phyloP scores from a whole-genome alignment of 2,329 filamentous ascomycete genomes.

The Colletotrichum spinosum region DNA sequence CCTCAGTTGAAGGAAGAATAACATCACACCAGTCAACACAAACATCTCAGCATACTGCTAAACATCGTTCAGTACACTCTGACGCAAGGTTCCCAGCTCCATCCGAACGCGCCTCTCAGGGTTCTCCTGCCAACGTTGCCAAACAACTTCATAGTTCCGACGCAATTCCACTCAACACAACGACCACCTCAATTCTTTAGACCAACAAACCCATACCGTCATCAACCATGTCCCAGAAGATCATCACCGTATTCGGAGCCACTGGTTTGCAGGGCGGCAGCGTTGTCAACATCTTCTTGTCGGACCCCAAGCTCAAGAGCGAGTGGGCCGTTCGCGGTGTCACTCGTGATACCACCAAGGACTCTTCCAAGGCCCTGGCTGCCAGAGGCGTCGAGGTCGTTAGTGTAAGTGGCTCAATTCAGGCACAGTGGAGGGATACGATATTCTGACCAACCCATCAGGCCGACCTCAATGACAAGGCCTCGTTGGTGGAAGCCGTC shows the following conservation, averaged over 20 bases:
- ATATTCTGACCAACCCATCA: slow-evolving; percentile 34
- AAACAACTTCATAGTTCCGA: too few relatives aligned
- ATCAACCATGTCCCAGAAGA: slow-evolving; percentile 46
- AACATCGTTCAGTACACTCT: too few relatives aligned
- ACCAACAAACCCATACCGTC: background rate
- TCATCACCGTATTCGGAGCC: slow-evolving; percentile 68
- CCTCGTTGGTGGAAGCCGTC: slow-evolving; percentile 57
- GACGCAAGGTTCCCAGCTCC: too few relatives aligned
- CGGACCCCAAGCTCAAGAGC: slow-evolving; percentile 54
- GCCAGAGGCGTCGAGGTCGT: slow-evolving; percentile 63
- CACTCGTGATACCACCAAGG: slow-evolving; percentile 60
- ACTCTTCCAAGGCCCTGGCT: slow-evolving; percentile 57
- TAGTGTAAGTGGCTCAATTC: slow-evolving; percentile 45
- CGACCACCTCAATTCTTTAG: background rate
- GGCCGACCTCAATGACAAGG: slow-evolving; percentile 62
- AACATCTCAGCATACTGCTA: too few relatives aligned
- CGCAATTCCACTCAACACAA: background rate
- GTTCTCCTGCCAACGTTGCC: too few relatives aligned
- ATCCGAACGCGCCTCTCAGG: too few relatives aligned
- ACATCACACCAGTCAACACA: too few relatives aligned
- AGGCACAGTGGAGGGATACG: background rate
- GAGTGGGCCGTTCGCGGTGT: slow-evolving; percentile 66
- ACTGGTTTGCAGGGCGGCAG: slow-evolving; percentile 72
- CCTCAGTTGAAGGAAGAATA: too few relatives aligned
- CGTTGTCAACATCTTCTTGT: slow-evolving; percentile 56